phyloP scores from a whole-genome alignment of 306 rosid genomes.

The Echinosophora koreensis region DNA sequence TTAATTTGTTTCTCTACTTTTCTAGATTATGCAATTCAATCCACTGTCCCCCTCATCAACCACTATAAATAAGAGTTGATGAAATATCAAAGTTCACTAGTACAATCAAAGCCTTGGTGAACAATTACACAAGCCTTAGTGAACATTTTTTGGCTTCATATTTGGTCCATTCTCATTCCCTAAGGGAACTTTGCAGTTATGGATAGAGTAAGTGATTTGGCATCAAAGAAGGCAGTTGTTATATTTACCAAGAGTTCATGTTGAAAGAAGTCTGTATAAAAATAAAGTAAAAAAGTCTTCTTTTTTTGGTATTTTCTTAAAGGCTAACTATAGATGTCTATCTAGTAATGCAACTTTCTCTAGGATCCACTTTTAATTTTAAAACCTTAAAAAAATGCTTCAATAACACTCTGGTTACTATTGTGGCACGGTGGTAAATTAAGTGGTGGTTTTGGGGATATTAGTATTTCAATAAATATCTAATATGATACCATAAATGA shows the following conservation, averaged over 20 bases:
- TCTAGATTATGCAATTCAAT: too few relatives aligned
- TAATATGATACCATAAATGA: too few relatives aligned
- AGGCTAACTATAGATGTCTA: constrained; percentile 6
- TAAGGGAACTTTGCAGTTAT: constrained; percentile 41
- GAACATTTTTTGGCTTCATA: constrained; percentile 6
- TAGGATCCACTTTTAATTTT: constrained; percentile 7
- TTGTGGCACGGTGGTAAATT: too few relatives aligned
- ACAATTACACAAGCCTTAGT: constrained; percentile 36
- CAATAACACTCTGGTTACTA: too few relatives aligned
- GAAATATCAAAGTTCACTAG: constrained; percentile 58
- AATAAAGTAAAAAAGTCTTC: background rate
- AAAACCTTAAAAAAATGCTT: constrained; percentile 15
- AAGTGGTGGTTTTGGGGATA: too few relatives aligned
- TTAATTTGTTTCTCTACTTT: too few relatives aligned
- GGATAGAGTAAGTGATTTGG: constrained; percentile 87
- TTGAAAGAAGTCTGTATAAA: constrained; percentile 47
- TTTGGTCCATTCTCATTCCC: background rate
- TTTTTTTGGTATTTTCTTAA: constrained; percentile 15
- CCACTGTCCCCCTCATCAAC: too few relatives aligned
- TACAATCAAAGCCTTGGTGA: constrained; percentile 49
- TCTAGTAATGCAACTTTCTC: constrained; percentile 22
- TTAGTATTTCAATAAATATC: too few relatives aligned
- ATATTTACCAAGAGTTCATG: constrained; percentile 96
- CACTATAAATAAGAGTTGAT: too few relatives aligned
- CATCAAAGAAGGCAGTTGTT: constrained; percentile 95